Conservation (phyloP, 768 basidiomycete species). For the Tricholoma matsutake region DNA sequence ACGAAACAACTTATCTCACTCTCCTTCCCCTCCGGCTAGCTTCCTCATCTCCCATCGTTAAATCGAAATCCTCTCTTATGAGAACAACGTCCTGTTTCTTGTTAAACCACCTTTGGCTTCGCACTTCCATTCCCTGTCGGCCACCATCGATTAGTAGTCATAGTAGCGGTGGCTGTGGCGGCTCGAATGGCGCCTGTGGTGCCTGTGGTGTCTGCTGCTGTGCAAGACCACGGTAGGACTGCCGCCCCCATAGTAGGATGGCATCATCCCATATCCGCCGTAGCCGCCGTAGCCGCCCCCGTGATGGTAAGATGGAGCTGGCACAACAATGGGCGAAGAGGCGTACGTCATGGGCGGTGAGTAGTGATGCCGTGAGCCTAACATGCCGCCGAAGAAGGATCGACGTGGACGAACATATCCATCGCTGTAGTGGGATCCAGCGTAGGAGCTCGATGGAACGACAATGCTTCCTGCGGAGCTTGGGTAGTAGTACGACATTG, state of each 20-base stretch:
- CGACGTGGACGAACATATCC: slow-evolving; percentile 4
- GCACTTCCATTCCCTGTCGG: not conserved
- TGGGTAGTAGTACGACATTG: slow-evolving; percentile 20
- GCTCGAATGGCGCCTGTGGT: not conserved
- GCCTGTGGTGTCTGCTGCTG: not conserved
- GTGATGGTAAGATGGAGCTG: slow-evolving; percentile 5
- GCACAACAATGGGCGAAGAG: slow-evolving; percentile 13
- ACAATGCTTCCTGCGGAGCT: slow-evolving; percentile 18
- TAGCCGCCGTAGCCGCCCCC: not conserved
- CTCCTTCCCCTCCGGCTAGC: not conserved
- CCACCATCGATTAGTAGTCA: not conserved
- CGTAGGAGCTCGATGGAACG: slow-evolving; percentile 15
- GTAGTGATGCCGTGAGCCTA: slow-evolving; percentile 5
- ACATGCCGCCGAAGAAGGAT: not conserved
- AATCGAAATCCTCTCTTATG: not conserved
- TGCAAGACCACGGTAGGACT: not conserved
- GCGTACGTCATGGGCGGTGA: slow-evolving; percentile 12
- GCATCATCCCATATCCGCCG: not conserved
- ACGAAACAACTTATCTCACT: not conserved
- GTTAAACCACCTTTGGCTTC: not conserved
- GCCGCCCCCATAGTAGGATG: not conserved
- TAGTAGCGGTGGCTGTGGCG: not conserved
- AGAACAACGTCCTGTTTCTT: not conserved
- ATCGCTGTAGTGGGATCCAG: slow-evolving; percentile 10
- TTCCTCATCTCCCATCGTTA: not conserved